Base-by-base conservation (phyloP, 208 protist genomes). In the Crithidia expoeki region DNA sequence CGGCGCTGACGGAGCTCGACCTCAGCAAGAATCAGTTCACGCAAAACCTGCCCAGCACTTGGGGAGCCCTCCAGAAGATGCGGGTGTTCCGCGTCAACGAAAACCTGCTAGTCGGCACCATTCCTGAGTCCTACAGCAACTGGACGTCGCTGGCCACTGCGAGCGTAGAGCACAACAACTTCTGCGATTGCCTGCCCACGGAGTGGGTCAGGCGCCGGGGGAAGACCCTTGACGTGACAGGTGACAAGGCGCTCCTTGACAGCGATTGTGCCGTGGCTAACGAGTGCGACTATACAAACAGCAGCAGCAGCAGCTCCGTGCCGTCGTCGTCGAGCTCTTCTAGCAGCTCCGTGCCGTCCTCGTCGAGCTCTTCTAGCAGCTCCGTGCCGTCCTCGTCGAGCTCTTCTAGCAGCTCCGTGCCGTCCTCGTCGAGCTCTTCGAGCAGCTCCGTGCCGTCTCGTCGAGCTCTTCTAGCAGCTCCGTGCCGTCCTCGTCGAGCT, bases 351-450 rank as follows among this genome's bases (percentile, higher is more conserved):
- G n/a, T n/a, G n/a, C n/a, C 27, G 27, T 4, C n/a, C 4, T 23
- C 56, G 56, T 46, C 58, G 25, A 51, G 40, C 58, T n/a, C n/a
- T n/a, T 63, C 40, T 19, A 63, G 56, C 32, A 59, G 53, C 53
- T 19, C 33, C 17, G 14, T 16, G 5, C 53, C 53, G 53, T 40
- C 53, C 2, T 44, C 53, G 6, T 57, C 28, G 16, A 38, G 28
- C 4, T 57, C 52, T 30, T 33, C 21, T 23, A 57, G 52, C 52
- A 57, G 52, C 52, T n/a, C 28, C 28, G 3, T 19, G 12, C 17
- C 52, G 11, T 36, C 52, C 16, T 40, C 25, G 12, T 19, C 49
- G 49, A 23, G 12, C 28, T 23, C 28, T 17, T 57, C 51, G 3
- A 36, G 51, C 30, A 57, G 30, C 51, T 38, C 30, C 10, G 2